Evolutionary conservation across 371 early-diverging fungal genomes (phyloP), one percentile per base, ranked within the genome.

Genomic region (Mortierella sp.): DNA sequence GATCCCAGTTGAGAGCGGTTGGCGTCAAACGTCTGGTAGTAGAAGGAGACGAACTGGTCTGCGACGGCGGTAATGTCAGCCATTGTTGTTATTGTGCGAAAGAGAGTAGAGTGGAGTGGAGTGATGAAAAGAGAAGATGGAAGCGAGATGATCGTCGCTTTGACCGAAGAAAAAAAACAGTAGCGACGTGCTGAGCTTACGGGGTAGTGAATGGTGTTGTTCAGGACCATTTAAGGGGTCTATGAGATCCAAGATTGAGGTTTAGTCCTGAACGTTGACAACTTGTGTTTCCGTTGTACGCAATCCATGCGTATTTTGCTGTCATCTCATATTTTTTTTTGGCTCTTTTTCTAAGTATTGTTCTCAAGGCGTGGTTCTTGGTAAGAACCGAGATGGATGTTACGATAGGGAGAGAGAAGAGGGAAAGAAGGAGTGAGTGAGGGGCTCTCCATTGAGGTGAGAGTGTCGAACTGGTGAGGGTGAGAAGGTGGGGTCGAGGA

Each of bases 21-120:
- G 11, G 84, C 19, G 83, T 96, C 97, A 88, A 98, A 98, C 54
- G 94, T 93, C 58, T 89, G 71, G 89, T 98, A 98, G 92, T 98
- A 98, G 89, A 81, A 98, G 3, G 93, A 83, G 78, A 91, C 91
- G 88, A 98, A 98, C 82, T 92, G 88, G 72, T 89, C 88, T 55
- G 95, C 97, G 87, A 97, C 77, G 0, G 55, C 54, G n/a, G 60
- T n/a, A 77, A 55, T n/a, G 19, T 77, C 77, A 34, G 80, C 80
- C 85, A 84, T 84, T 75, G 73, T 80, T 71, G 28, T 76, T 42
- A 8, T 13, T n/a, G 44, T 45, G 31, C 4, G 38, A 48, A 38
- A 57, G 38, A 48, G 28, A 58, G 70, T 34, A 48, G 21, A n/a
- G 47, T 19, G 38, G 26, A 52, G 26, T 44, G 48, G 42, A 44